Base-by-base conservation (phyloP, 2,329 filamentous ascomycete species). In the Geoglossum cookeanum region DNA sequence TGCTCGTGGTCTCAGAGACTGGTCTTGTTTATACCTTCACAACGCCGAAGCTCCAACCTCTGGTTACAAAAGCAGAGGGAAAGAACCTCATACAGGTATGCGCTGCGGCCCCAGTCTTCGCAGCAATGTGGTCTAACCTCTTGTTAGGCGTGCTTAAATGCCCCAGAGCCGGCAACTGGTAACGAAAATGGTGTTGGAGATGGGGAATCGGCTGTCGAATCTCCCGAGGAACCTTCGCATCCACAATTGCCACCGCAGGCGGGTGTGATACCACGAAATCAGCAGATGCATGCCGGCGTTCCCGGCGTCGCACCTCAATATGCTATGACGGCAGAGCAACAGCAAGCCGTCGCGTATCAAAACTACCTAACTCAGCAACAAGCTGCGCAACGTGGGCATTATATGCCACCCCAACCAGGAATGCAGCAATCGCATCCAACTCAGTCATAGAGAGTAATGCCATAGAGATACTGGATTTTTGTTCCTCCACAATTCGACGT, bases 1-100 rank as follows among this genome's bases (percentile, higher is more conserved):
- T 98, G 44, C 83, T 98, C 57, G 91, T 97, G 65, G 91, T 97
- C 62, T 97, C 91, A 49, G 91, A 97, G 75, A 97, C 91, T 29
- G 91, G 91, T 63, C 81, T 97, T 37, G 91, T 97, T 66, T 97
- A 97, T 73, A 97, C 91, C 59, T 97, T 97, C 71, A 97, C 91
- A 61, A 98, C 92, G 15, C 92, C 92, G 22, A 98, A 98, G 77
- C 82, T 98, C 58, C 92, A 97, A 74, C 92, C 92, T 61, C 81
- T 98, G 57, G 92, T 97, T 64, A 98, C 92, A 61, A 97, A 97
- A 76, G 85, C 92, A 17, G 92, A 97, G 74, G 92, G 92, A 74
- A 98, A 98, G 80, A 98, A 98, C 70, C 76, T 98, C 63, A 97
- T 98, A 64, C 92, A 98, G 83, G 92, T 96, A 80, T 27, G 17